Conservation (phyloP, 2,329 filamentous ascomycete genomes). For the Ophiostoma sp. region DNA sequence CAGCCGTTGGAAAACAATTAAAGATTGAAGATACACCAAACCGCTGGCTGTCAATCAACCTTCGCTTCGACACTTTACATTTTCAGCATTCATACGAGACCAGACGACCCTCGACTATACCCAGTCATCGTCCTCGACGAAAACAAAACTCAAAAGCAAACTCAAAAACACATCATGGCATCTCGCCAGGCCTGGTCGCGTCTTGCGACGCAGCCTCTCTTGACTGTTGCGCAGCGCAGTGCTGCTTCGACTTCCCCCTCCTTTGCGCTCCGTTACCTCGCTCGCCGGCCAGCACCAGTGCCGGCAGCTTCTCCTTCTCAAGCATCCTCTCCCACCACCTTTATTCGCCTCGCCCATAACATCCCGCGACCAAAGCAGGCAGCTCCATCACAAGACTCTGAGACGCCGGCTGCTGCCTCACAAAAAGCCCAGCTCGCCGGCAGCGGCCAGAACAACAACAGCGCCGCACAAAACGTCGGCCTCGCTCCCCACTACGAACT, state of each 20-base stretch:
- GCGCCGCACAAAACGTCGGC: slow-evolving; percentile 35
- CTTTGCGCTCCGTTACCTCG: neutral
- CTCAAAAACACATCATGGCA: slow-evolving; percentile 1
- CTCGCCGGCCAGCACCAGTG: neutral
- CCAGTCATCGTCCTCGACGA: no score
- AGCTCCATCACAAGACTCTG: neutral
- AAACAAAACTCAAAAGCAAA: neutral
- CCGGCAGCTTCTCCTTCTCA: neutral
- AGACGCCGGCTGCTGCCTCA: neutral
- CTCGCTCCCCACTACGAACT: slow-evolving; percentile 73
- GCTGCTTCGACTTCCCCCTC: neutral
- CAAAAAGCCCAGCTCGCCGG: neutral
- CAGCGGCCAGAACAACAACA: neutral
- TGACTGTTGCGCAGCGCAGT: neutral
- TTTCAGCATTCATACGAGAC: no score
- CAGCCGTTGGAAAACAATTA: neutral
- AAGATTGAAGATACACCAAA: neutral
- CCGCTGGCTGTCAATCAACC: neutral
- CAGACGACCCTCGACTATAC: no score
- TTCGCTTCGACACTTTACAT: neutral
- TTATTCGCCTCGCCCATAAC: slow-evolving; percentile 17
- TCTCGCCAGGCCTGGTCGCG: slow-evolving; percentile 16
- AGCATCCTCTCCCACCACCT: neutral
- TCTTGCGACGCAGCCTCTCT: slow-evolving; percentile 14
- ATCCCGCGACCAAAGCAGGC: slow-evolving; percentile 20